Base-by-base conservation (phyloP, 768 basidiomycete genomes). In the Lactarius tabidus region DNA sequence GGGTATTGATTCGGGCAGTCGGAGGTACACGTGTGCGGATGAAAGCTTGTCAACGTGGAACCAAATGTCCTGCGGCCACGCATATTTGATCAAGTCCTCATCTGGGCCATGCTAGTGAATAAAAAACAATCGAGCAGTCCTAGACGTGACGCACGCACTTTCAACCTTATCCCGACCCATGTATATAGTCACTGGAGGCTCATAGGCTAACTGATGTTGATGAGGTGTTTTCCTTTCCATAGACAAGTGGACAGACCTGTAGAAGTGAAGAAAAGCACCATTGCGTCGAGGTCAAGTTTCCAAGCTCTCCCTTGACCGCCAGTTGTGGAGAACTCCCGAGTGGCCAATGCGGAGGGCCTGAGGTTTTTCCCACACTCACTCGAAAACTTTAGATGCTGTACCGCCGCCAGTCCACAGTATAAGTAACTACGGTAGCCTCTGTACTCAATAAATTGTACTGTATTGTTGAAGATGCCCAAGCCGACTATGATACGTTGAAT, bases 11-110 rank as follows among this genome's bases (percentile, higher is more conserved):
- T 85, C 83, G 0, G 91, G 83, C 81, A 98, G 85, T 38, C 95
- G 89, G n/a, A 98, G 79, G 74, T 98, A 98, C 45, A 98, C 95
- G 75, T 98, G 94, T 1, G 95, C 95, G 3, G 95, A 97, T 0
- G 93, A 96, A 33, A 98, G 85, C 75, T 95, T 96, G 80, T 98
- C 97, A 67, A 99, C 97, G 75, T 98, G 97, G 69, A 98, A 97
- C 93, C 91, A 93, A 60, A 93, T 77, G 66, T 93, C 91, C 75
- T 89, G 85, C 9, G 90, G 89, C 88, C 89, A 90, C 8, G 90
- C 95, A 71, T 93, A 97, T 76, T 86, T 91, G 71, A 98, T 93
- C 57, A 98, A 78, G 57, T 97, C 95, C 75, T 98, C 96, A 78
- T 99, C 96, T 98, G 64, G 35, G 36, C 14, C 39, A 61, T 17